A percentile compares a stretch with the other conserved stretches of the same genome.
phyloP scores from a whole-genome alignment of 2,329 filamentous ascomycete species.

The Fusarium oligoseptatum region DNA sequence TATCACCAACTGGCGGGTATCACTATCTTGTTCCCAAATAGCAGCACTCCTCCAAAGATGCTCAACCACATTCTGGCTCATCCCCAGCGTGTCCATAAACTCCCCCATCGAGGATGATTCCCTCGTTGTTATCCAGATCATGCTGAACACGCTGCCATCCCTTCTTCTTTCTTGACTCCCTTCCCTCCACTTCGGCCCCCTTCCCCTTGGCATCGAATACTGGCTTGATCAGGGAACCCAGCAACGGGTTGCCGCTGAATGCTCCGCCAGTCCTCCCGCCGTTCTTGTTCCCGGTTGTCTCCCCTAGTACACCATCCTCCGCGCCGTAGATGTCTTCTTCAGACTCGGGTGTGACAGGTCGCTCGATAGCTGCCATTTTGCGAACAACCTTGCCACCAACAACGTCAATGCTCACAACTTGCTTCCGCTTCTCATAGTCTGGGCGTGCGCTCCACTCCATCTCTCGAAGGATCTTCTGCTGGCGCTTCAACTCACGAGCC shows the following conservation, averaged over 20 bases:
- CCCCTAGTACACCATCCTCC: conserved; percentile 49
- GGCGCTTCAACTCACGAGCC: conserved; percentile 84
- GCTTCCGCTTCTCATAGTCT: conserved; percentile 88
- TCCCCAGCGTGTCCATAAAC: conserved; percentile 58
- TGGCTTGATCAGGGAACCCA: conserved; percentile 75
- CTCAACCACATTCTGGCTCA: conserved; percentile 56
- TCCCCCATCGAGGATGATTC: conserved; percentile 70
- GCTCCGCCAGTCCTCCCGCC: conserved; percentile 62
- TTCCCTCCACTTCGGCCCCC: conserved; percentile 53
- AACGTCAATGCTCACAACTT: conserved; percentile 88
- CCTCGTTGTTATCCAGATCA: conserved; percentile 70
- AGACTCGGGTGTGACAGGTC: conserved; percentile 65
- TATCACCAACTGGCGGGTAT: conserved; percentile 1
- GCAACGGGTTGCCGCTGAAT: conserved; percentile 77
- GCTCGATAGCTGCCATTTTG: conserved; percentile 75
- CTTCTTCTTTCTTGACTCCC: conserved; percentile 58
- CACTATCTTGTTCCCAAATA: neutral
- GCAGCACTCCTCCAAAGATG: neutral
- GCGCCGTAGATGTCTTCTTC: conserved; percentile 54
- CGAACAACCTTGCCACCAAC: conserved; percentile 82
- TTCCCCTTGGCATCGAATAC: conserved; percentile 69
- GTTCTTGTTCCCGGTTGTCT: conserved; percentile 53
- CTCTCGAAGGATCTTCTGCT: conserved; percentile 86
- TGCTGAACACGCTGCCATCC: conserved; percentile 73
- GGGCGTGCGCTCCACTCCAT: conserved; percentile 88